phyloP scores from a whole-genome alignment of 148 eudicot genomes.

The Chenopodium formosanum region DNA sequence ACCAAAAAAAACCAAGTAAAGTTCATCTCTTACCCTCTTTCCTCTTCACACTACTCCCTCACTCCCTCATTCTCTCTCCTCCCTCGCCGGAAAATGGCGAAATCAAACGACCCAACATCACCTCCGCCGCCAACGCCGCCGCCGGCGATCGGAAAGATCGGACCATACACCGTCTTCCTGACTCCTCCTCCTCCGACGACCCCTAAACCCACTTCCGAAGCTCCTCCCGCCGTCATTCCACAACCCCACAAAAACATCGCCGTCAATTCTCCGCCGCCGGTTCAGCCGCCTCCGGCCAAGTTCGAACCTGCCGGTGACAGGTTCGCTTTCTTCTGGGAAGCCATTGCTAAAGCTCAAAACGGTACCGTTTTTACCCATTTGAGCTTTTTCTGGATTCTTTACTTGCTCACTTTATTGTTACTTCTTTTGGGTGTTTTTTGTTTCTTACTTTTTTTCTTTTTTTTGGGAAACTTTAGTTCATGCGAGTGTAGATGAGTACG shows the following conservation, averaged over 20 bases:
- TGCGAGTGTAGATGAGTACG: constrained; percentile 79
- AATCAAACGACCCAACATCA: constrained; percentile 40
- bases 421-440: not conserved
- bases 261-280: constrained; percentile 45
- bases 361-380: constrained; percentile 35
- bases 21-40: not conserved
- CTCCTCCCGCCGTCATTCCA: constrained; percentile 24
- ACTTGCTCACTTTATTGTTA: not conserved
- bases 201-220: constrained; percentile 26
- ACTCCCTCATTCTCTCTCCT: constrained; percentile 6
- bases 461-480: constrained; percentile 46
- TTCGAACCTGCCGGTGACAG: constrained; percentile 35
- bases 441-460: not conserved
- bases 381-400: not conserved
- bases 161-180: constrained; percentile 90
- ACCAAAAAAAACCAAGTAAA: not conserved
- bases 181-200: constrained; percentile 56
- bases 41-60: not conserved
- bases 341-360: constrained; percentile 65
- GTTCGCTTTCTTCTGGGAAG: constrained; percentile 62
- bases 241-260: constrained; percentile 31
- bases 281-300: constrained; percentile 69
- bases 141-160: constrained; percentile 89
- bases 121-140: constrained; percentile 84
- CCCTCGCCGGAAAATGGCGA: constrained; percentile 22